These are phyloP conservation scores for Aspergillus pseudoviridinutans DNA, from an alignment of 2,329 filamentous ascomycete species.

Conservation along the genomic window DNA sequence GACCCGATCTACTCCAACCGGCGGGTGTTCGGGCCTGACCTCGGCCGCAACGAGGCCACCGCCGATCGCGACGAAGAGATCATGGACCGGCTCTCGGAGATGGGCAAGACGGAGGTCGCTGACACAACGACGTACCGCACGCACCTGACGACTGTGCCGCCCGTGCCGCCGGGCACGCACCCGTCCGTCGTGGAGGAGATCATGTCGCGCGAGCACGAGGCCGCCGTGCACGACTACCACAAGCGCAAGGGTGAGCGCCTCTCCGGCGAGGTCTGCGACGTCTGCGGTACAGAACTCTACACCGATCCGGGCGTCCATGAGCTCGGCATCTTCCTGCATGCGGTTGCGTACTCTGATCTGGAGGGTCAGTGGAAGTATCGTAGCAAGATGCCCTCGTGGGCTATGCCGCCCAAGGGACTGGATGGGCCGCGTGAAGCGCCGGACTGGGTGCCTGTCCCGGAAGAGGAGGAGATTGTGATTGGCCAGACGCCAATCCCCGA, in stretches of 20 bases:
- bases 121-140: slow-evolving; percentile 73
- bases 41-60: slow-evolving; percentile 66
- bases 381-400: slow-evolving; percentile 82
- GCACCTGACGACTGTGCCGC: slow-evolving; percentile 37
- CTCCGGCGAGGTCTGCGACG: slow-evolving; percentile 74
- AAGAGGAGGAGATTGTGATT: slow-evolving; percentile 38
- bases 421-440: slow-evolving; percentile 67
- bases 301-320: slow-evolving; percentile 89
- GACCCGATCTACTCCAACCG: slow-evolving; percentile 97
- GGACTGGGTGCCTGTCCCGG: slow-evolving; percentile 36
- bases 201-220: slow-evolving; percentile 55
- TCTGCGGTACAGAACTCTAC: slow-evolving; percentile 85
- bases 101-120: slow-evolving; percentile 92
- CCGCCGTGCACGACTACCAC: slow-evolving; percentile 87
- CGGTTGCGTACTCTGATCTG: slow-evolving; percentile 79
- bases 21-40: slow-evolving; percentile 77
- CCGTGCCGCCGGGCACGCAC: slow-evolving; percentile 34
- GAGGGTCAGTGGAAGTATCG: slow-evolving; percentile 82
- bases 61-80: slow-evolving; percentile 82
- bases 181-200: slow-evolving; percentile 37
- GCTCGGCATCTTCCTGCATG: slow-evolving; percentile 89
- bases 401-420: slow-evolving; percentile 69
- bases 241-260: slow-evolving; percentile 90
- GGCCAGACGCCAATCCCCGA: slow-evolving; percentile 32
- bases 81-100: slow-evolving; percentile 75